phyloP scores from a whole-genome alignment of 2,329 filamentous ascomycete species.

The Cytospora chrysosperma region DNA sequence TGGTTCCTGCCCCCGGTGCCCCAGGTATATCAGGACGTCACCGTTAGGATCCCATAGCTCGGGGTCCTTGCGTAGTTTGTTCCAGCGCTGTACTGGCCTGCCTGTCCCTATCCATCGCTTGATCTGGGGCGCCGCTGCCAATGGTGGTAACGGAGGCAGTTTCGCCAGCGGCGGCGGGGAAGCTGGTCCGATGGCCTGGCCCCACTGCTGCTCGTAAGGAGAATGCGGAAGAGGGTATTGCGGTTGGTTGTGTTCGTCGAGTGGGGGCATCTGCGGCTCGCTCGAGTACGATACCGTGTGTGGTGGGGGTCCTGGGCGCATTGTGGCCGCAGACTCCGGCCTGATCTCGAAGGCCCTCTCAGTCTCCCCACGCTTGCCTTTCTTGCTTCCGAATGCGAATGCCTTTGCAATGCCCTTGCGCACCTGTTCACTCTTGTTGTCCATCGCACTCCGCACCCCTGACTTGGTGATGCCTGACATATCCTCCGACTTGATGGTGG shows the following conservation, averaged over 20 bases:
- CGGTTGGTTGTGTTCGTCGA: constrained; percentile 7
- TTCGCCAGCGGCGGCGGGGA: constrained; percentile 45
- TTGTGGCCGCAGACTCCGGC: constrained; percentile 40
- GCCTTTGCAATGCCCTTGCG: constrained; percentile 53
- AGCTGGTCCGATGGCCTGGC: constrained; percentile 24
- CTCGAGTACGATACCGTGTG: neutral
- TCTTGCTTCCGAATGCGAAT: constrained; percentile 52
- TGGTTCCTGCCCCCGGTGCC: constrained; percentile 44
- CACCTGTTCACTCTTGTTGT: constrained; percentile 56
- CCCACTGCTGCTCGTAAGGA: constrained; percentile 28
- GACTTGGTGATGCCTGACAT: constrained; percentile 56
- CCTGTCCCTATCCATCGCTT: constrained; percentile 55
- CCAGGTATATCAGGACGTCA: constrained; percentile 58
- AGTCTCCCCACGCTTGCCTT: constrained; percentile 31
- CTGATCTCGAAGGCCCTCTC: constrained; percentile 32
- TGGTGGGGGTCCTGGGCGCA: constrained; percentile 29
- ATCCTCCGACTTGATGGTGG: constrained; percentile 48
- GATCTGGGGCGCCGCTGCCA: constrained; percentile 39
- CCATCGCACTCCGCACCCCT: constrained; percentile 50
- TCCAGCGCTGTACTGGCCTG: constrained; percentile 51
- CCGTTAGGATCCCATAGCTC: constrained; percentile 62
- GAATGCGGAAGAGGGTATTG: constrained; percentile 13
- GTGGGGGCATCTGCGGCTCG: neutral
- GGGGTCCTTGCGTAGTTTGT: constrained; percentile 58
- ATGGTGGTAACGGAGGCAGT: constrained; percentile 42